A percentile compares a stretch with the other conserved stretches of the same genome.
These are phyloP conservation scores for Cyathus striatus DNA, from an alignment of 768 basidiomycete genomes.

Conservation along the genomic window DNA sequence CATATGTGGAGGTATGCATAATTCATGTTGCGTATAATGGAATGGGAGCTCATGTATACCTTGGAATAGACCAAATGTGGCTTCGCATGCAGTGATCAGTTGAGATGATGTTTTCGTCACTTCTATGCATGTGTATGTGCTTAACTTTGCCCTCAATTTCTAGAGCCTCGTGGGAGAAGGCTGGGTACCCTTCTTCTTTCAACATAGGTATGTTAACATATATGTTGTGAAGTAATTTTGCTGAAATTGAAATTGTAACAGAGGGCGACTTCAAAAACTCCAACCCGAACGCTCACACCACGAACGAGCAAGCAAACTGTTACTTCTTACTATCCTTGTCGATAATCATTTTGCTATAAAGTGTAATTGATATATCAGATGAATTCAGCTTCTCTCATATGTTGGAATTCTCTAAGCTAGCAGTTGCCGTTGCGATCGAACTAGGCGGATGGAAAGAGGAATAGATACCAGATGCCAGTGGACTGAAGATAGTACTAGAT, in stretches of 20 bases:
- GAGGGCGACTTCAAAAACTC: conserved; percentile 72
- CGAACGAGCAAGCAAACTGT: conserved; percentile 61
- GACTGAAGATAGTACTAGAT: too few relatives aligned
- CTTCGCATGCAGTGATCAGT: conserved; percentile 95
- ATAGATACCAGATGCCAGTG: too few relatives aligned
- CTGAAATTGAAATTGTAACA: conserved; percentile 14
- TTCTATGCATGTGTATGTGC: conserved; percentile 22
- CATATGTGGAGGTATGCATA: conserved; percentile 53
- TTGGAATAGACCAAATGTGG: conserved; percentile 72
- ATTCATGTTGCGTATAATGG: conserved; percentile 1
- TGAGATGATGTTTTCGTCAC: conserved; percentile 22
- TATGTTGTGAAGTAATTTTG: conserved; percentile 5
- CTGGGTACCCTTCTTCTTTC: conserved; percentile 1
- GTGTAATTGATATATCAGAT: conserved; percentile 76
- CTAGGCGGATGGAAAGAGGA: too few relatives aligned
- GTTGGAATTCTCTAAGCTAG: conserved; percentile 83
- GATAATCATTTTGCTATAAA: conserved; percentile 22
- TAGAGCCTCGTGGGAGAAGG: conserved; percentile 6
- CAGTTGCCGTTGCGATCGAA: conserved; percentile 74
- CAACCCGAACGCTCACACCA: conserved; percentile 80
- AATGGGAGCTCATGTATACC: conserved; percentile 7
- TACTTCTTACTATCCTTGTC: conserved; percentile 1
- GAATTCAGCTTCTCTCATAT: conserved; percentile 92
- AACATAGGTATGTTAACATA: neutral
- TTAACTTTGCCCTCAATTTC: conserved; percentile 11